phyloP scores from a whole-genome alignment of 106 monocot genomes.

The Narthecium ossifragum region DNA sequence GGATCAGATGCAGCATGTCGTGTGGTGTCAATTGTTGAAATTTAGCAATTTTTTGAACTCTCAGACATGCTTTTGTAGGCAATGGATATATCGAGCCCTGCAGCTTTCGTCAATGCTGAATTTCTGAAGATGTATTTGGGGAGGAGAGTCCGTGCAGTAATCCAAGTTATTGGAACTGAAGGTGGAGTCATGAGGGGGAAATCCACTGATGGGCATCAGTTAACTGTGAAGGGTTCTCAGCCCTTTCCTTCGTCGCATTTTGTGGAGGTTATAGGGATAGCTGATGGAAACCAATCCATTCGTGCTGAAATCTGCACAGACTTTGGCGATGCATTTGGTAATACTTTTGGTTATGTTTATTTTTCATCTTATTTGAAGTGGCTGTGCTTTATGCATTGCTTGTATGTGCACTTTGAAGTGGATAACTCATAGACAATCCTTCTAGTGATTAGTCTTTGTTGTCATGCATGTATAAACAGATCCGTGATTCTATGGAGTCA shows the following conservation, averaged over 20 bases:
- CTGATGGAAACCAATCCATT: slow-evolving; percentile 77
- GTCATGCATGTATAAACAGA: no score
- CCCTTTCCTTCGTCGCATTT: slow-evolving; percentile 47
- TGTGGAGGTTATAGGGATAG: slow-evolving; percentile 89
- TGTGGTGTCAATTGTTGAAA: no score
- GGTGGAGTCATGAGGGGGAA: slow-evolving; percentile 51
- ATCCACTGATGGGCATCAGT: slow-evolving; percentile 64
- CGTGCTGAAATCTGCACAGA: slow-evolving; percentile 87
- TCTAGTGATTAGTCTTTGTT: no score
- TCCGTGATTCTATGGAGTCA: no score
- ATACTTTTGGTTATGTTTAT: slow-evolving; percentile 3
- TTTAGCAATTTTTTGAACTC: no score
- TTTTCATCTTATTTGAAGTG: no score
- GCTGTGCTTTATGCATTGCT: no score
- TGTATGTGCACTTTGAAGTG: no score
- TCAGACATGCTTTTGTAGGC: slow-evolving; percentile 10
- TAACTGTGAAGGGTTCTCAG: slow-evolving; percentile 57
- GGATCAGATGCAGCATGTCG: no score
- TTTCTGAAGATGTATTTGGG: slow-evolving; percentile 61
- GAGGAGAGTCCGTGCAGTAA: slow-evolving; percentile 63
- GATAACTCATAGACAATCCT: no score
- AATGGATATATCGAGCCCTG: slow-evolving; percentile 90
- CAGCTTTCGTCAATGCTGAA: slow-evolving; percentile 77
- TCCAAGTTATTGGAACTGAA: slow-evolving; percentile 63
- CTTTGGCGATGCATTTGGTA: slow-evolving; percentile 82